Conservation (phyloP, 139 green algal species). For the Desmodesmus armatus region DNA sequence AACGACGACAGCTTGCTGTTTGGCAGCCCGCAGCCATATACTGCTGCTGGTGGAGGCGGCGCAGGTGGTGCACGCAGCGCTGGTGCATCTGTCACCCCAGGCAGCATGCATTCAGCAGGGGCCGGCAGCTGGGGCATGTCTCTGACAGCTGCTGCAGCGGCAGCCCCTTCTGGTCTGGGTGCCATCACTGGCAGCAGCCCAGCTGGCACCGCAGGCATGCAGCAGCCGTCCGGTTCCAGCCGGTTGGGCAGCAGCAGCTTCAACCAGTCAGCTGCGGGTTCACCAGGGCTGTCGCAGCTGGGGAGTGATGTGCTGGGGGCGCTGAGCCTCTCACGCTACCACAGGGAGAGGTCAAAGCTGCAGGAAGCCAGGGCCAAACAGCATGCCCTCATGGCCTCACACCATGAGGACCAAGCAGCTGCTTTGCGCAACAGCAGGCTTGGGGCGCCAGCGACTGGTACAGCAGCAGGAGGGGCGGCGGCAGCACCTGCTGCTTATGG, state of each 20-base stretch:
- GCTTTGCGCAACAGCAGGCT: slow-evolving; percentile 35
- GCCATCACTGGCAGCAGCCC: background rate
- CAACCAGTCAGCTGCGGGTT: background rate
- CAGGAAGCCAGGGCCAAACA: slow-evolving; percentile 55
- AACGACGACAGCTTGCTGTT: no score
- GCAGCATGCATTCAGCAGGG: background rate
- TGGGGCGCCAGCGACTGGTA: no score
- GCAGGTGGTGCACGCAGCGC: no score
- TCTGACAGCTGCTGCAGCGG: background rate
- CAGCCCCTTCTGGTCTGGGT: background rate
- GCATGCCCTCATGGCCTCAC: slow-evolving; percentile 26
- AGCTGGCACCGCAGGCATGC: no score
- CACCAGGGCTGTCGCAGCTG: background rate
- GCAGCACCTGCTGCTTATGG: no score
- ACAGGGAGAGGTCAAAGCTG: slow-evolving; percentile 45
- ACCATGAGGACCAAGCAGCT: slow-evolving; percentile 1
- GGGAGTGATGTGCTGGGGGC: slow-evolving; percentile 34
- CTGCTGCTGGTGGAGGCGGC: no score
- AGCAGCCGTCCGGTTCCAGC: background rate
- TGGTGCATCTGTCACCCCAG: no score
- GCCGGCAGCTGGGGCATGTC: background rate
- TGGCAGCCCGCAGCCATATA: no score
- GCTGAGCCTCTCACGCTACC: slow-evolving; percentile 36
- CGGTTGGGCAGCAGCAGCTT: background rate
- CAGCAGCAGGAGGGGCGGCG: no score